Conservation (phyloP, 1,284 basidiomycete species). For the Tetrapyrgos nigripes region DNA sequence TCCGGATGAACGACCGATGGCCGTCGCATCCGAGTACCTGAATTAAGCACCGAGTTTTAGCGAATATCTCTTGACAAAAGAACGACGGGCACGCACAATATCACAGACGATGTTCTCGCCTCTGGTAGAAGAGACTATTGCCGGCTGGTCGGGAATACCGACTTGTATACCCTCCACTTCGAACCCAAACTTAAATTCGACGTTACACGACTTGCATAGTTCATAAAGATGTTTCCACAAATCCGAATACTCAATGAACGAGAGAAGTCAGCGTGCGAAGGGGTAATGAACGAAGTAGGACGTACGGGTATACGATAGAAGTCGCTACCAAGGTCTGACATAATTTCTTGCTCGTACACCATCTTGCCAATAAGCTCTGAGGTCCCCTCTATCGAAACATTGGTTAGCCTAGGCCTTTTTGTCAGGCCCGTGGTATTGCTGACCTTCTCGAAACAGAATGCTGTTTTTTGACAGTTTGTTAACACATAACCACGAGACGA, state of each 20-base stretch:
- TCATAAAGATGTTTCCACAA: constrained; percentile 6
- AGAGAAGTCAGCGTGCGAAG: not conserved
- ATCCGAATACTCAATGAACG: constrained; percentile 1
- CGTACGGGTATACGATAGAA: constrained; percentile 11
- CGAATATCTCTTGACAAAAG: not conserved
- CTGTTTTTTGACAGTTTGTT: not conserved
- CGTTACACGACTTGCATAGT: not conserved
- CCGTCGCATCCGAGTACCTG: constrained; percentile 16
- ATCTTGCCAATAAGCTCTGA: constrained; percentile 10
- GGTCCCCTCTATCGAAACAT: not conserved
- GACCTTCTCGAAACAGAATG: constrained; percentile 9
- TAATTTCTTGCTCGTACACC: constrained; percentile 11
- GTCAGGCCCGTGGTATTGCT: not conserved
- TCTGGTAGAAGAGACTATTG: constrained; percentile 1
- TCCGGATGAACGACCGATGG: constrained; percentile 7
- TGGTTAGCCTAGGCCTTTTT: not conserved
- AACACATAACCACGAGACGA: not conserved
- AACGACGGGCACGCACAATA: constrained; percentile 2
- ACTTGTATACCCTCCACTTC: constrained; percentile 4
- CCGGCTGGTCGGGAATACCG: not conserved
- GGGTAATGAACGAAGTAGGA: not conserved
- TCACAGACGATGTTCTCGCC: constrained; percentile 10
- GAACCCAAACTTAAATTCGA: constrained; percentile 1
- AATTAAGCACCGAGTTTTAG: not conserved
- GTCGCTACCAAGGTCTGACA: constrained; percentile 9